Percentiles rank a stretch among this genome's conserved stretches.
Conservation (phyloP, 1,284 basidiomycete genomes). For the Ustilago xerochloae region DNA sequence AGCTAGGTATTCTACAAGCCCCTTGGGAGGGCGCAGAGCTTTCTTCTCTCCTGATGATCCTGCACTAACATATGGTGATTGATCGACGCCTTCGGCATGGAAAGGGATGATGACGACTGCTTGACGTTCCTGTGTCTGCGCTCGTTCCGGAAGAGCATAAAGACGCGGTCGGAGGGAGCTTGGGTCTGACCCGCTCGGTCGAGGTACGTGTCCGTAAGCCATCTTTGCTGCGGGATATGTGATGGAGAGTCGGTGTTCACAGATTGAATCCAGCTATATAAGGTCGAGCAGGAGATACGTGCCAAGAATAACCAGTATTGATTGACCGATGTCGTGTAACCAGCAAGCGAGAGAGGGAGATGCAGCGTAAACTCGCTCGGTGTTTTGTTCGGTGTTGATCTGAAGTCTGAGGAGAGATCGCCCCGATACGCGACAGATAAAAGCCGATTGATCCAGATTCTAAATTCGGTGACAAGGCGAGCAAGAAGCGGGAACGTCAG, state of each 20-base stretch:
- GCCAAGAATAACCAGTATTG: background rate
- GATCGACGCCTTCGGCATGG: slow-evolving; percentile 28
- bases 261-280: background rate
- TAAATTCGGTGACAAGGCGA: no score
- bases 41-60: background rate
- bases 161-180: slow-evolving; percentile 40
- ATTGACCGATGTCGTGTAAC: background rate
- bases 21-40: slow-evolving; percentile 16
- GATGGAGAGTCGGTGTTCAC: no score
- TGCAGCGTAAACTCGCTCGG: slow-evolving; percentile 12
- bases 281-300: background rate
- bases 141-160: slow-evolving; percentile 39
- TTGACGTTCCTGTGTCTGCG: slow-evolving; percentile 21
- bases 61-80: background rate
- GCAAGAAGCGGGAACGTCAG: slow-evolving; percentile 1
- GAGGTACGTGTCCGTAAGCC: slow-evolving; percentile 53
- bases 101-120: slow-evolving; percentile 43
- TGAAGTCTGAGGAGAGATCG: background rate
- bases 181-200: slow-evolving; percentile 43
- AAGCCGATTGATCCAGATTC: no score
- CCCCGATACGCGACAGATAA: no score
- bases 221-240: slow-evolving; percentile 8
- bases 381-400: slow-evolving; percentile 25
- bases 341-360: background rate
- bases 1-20: slow-evolving; percentile 29